Evolutionary conservation across 805 yeast genomes (phyloP).

Genomic region (Candida morakotiae): DNA sequence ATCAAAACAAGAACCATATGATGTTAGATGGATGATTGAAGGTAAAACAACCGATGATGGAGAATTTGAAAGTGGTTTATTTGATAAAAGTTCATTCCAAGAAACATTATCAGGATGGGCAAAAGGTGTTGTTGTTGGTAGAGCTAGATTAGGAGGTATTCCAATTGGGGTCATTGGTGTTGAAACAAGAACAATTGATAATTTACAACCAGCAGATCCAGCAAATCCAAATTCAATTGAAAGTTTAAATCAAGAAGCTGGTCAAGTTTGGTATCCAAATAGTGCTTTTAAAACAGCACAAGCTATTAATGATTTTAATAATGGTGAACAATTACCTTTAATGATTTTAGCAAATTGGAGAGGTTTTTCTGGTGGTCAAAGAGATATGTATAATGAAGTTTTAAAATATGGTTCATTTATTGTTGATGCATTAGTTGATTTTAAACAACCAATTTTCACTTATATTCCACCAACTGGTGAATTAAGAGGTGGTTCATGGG

Average conservation of each 20-base stretch:
- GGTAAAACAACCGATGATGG: constrained; percentile 74
- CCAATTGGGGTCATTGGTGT: constrained; percentile 98
- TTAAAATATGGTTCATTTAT: constrained; percentile 95
- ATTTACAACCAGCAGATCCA: constrained; percentile 94
- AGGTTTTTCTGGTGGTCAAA: constrained; percentile 99
- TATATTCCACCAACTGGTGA: constrained; percentile 99
- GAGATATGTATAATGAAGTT: constrained; percentile 98
- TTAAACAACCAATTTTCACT: constrained; percentile 93
- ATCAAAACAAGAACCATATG: constrained; percentile 66
- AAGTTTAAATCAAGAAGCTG: constrained; percentile 86
- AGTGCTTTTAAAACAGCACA: constrained; percentile 99
- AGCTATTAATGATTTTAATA: constrained; percentile 94
- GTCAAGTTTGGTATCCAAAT: constrained; percentile 99
- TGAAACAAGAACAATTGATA: constrained; percentile 87
- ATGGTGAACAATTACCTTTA: constrained; percentile 96
- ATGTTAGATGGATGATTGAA: constrained; percentile 91
- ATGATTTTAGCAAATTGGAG: constrained; percentile 99
- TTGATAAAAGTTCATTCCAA: constrained; percentile 89
- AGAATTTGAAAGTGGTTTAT: constrained; percentile 78
- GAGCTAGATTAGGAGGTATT: constrained; percentile 98
- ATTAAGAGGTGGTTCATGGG: constrained; percentile 99
- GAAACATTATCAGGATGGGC: constrained; percentile 99
- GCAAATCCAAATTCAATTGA: constrained; percentile 96
- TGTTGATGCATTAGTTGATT: constrained; percentile 94
- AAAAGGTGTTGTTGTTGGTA: constrained; percentile 95